Conservation (phyloP, 2,329 filamentous ascomycete genomes). For the Stemphylium lycopersici region DNA sequence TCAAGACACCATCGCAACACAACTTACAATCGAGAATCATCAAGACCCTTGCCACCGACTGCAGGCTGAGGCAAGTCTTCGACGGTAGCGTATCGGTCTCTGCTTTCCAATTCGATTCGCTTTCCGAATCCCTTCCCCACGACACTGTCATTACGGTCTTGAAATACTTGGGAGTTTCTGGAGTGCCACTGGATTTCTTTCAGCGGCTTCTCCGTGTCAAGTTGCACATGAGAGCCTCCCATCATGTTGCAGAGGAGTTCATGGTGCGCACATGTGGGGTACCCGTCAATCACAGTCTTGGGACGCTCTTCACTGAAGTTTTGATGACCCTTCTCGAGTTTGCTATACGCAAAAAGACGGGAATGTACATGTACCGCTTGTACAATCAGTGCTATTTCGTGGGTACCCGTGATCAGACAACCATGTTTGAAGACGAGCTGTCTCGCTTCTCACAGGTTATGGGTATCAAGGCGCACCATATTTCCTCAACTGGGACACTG, state of each 20-base stretch:
- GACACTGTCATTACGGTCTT: constrained; percentile 63
- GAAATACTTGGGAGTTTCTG: constrained; percentile 64
- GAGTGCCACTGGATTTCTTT: constrained; percentile 66
- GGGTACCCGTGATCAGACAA: constrained; percentile 23
- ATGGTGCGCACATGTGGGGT: constrained; percentile 27
- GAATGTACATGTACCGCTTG: constrained; percentile 29
- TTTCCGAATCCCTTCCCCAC: constrained; percentile 65
- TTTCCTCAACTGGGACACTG: background rate
- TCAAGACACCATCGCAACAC: background rate
- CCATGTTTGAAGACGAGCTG: constrained; percentile 9
- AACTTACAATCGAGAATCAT: constrained; percentile 32
- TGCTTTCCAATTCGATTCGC: constrained; percentile 52
- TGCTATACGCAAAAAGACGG: constrained; percentile 24
- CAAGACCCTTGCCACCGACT: constrained; percentile 32
- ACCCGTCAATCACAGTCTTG: constrained; percentile 28
- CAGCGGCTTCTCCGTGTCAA: constrained; percentile 52
- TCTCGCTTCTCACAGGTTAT: constrained; percentile 23
- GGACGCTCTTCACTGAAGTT: constrained; percentile 35
- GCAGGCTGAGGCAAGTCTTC: constrained; percentile 26
- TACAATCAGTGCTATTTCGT: constrained; percentile 33
- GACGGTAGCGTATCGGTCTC: constrained; percentile 19
- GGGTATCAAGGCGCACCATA: constrained; percentile 17
- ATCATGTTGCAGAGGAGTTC: constrained; percentile 27
- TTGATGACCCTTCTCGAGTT: constrained; percentile 39
- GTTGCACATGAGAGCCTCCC: constrained; percentile 31